Evolutionary conservation across 106 monocot species (phyloP), one percentile per base, ranked within the genome.

Genomic region (Dioscorea zingiberensis): DNA sequence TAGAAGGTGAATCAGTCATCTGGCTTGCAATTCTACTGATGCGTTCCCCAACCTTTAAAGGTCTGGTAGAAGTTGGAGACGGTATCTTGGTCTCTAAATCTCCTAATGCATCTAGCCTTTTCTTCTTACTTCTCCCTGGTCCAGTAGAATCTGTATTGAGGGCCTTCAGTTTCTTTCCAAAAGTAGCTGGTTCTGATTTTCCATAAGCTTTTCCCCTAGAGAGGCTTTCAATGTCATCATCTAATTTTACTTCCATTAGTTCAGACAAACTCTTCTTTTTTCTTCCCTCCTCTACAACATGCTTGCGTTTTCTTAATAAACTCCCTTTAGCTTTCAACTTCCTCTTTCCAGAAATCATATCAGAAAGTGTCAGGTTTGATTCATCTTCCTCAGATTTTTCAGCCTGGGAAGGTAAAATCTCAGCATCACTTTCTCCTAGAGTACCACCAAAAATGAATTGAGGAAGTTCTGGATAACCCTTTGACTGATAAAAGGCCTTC

Each of bases 1-100:
- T 57, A 11, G 62, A 58, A 23, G 76, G 54, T 26, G 72, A 78
- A 25, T 66, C 48, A 44, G 69, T 63, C 58, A 81, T 56, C 67
- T 78, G 78, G 30, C 64, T 73, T 49, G 74, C 77, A 55, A 78
- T 71, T 64, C 75, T 62, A 44, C 70, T 56, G 53, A 82, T 76
- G 65, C 78, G 68, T 62, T 86, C 74, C n/a, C 82, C 82, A 62
- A 86, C 56, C 32, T 69, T 82, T 21, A 75, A 73, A 51, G 71
- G 72, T 66, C 46, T 78, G 57, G 22, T 45, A 53, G 16, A 17
- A 57, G 14, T 27, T 62, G 64, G 38, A 47, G 60, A 65, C 29
- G 17, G 21, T 22, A 27, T 5, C 28, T 66, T 74, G 22, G 27
- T 45, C 14, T 66, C 64, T 54, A 76, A 21, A 73, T 70, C 76